Percentiles rank a stretch among this genome's conserved stretches.
phyloP scores from a whole-genome alignment of 1,139 yeast genomes.

The Meyerozyma athensensis region DNA sequence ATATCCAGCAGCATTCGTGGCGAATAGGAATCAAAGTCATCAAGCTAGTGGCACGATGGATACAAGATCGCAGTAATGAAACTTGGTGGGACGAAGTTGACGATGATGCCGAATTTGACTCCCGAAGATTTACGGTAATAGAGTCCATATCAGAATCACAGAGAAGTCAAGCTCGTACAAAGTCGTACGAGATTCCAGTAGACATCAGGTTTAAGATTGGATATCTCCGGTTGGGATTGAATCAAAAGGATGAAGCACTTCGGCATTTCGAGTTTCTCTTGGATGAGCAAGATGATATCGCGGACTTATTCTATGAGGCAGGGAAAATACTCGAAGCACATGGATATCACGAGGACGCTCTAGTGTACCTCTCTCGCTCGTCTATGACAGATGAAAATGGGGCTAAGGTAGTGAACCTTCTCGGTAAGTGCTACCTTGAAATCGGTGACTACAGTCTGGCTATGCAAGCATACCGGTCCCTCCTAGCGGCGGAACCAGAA shows the following conservation, averaged over 20 bases:
- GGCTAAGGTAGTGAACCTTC: conserved; percentile 51
- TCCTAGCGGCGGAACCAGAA: conserved; percentile 54
- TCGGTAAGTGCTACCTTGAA: conserved; percentile 78
- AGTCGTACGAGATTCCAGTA: conserved; percentile 57
- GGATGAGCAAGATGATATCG: conserved; percentile 55
- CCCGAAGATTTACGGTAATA: conserved; percentile 44
- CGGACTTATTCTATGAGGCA: conserved; percentile 73
- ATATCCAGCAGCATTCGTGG: conserved; percentile 64
- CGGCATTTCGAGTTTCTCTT: conserved; percentile 61
- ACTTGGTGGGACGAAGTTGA: conserved; percentile 76
- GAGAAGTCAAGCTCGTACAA: conserved; percentile 25
- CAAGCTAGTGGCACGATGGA: conserved; percentile 77
- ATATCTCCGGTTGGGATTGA: conserved; percentile 60
- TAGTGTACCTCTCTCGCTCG: conserved; percentile 56
- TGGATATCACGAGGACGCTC: conserved; percentile 69
- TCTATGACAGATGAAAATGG: conserved; percentile 45
- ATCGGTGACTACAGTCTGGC: conserved; percentile 69
- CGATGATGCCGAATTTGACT: conserved; percentile 81
- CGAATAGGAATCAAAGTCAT: conserved; percentile 58
- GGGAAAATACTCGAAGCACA: conserved; percentile 68
- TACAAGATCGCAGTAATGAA: conserved; percentile 67
- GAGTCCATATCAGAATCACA: conserved; percentile 11
- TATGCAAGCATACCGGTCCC: conserved; percentile 53
- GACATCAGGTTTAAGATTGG: conserved; percentile 86
- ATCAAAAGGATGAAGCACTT: conserved; percentile 65